These are phyloP conservation scores for Leccinum variicolor DNA, from an alignment of 768 basidiomycete genomes.

Conservation along the genomic window DNA sequence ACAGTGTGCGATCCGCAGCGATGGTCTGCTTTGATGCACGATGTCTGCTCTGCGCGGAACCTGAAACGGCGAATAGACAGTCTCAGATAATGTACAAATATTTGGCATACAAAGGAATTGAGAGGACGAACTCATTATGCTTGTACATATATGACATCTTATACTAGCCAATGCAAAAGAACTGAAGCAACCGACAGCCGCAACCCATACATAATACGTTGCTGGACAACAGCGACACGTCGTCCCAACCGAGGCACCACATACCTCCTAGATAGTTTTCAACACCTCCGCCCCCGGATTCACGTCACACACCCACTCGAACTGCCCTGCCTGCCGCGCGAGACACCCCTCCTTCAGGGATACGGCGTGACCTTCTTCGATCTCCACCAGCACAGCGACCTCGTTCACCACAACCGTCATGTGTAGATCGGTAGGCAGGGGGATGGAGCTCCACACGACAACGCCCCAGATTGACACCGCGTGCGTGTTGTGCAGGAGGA, in stretches of 20 bases:
- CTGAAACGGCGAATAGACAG: background rate
- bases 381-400: no score
- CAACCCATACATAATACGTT: background rate
- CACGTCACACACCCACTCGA: no score
- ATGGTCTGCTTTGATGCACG: conserved; percentile 45
- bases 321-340: no score
- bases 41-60: background rate
- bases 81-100: background rate
- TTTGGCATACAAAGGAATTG: background rate
- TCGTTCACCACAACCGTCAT: no score
- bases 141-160: background rate
- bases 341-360: conserved; percentile 2
- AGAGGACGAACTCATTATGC: background rate
- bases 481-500: no score
- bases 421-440: no score
- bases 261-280: conserved; percentile 29
- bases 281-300: conserved; percentile 13
- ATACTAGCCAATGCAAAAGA: background rate
- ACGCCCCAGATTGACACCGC: no score
- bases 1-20: conserved; percentile 64
- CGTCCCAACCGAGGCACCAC: background rate
- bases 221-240: no score
- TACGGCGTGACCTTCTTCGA: no score
- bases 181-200: background rate
- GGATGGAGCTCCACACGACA: no score